Evolutionary conservation across 1,284 basidiomycete species (phyloP), one percentile per base, ranked within the genome.

Genomic region (Cryptococcus maquisensis): DNA sequence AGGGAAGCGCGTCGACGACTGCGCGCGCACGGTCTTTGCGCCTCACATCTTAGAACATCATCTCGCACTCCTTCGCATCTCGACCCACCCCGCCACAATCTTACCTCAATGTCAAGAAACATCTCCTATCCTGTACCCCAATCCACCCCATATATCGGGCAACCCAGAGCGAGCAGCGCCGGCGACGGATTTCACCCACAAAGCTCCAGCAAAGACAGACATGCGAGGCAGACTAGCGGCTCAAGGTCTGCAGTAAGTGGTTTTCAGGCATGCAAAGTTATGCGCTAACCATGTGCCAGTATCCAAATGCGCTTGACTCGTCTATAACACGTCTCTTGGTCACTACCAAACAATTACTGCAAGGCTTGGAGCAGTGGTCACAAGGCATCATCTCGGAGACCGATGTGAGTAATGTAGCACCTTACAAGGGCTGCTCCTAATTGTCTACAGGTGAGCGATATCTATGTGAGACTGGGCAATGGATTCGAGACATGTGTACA

Each of bases 381-480:
- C 81, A 82, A 52, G 79, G 84, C 45, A 81, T 85, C 59, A 81
- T 90, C 57, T 81, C 84, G 51, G 95, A 98, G 71, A 80, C 79
- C 26, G 73, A 71, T 50, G 76, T 77, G 47, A 55, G 73, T 65
- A 1, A 13, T 24, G 15, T 42, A 5, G 10, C 9, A 46, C 3
- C 13, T 28, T 16, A 32, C 1, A 1, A 6, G 9, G n/a, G n/a
- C 39, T 16, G n/a, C 21, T 18, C 12, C 23, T 51, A n/a, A 43
- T 43, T 37, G 40, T 36, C 7, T 16, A 38, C 28, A 90, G 65
- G 93, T 98, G 64, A 96, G 92, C 79, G 91, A 98, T 74, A 88
- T 96, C 54, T 98, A 98, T 74, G 96, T 98, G 51, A 84, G 87
- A 46, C 81, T 98, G 18, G 95, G 95, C 20, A 98, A 98, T 75